phyloP scores from a whole-genome alignment of 2,329 filamentous ascomycete genomes.

The Blastomyces percursus region DNA sequence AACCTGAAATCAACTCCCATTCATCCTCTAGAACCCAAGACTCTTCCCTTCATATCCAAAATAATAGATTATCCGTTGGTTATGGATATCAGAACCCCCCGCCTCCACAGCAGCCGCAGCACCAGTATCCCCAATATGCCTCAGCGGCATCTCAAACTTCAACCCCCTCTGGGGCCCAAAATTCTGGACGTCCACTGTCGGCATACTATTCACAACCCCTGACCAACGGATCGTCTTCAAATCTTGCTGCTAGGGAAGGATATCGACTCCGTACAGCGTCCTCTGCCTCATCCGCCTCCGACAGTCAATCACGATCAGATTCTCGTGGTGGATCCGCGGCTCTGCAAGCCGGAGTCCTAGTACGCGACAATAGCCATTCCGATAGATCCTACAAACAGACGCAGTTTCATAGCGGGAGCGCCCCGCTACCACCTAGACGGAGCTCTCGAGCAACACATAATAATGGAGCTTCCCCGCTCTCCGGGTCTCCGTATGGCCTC shows the following conservation, averaged over 20 bases:
- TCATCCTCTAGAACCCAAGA: conserved; percentile 18
- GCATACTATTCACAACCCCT: conserved; percentile 37
- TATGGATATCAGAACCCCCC: conserved; percentile 27
- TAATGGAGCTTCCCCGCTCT: conserved; percentile 25
- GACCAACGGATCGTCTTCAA: conserved; percentile 31
- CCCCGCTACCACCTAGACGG: conserved; percentile 60
- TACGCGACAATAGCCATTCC: conserved; percentile 57
- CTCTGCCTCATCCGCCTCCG: conserved; percentile 47
- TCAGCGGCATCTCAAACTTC: conserved; percentile 24
- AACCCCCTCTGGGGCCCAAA: conserved; percentile 29
- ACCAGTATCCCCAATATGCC: conserved; percentile 34
- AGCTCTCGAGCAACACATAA: conserved; percentile 59
- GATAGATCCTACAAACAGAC: conserved; percentile 57
- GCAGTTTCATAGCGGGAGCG: conserved; percentile 47
- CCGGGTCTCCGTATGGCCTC: conserved; percentile 41
- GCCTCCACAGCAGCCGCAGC: conserved; percentile 16
- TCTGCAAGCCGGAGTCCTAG: conserved; percentile 50
- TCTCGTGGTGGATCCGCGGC: conserved; percentile 50
- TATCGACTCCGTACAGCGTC: conserved; percentile 50
- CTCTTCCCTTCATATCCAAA: conserved; percentile 18
- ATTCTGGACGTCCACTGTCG: conserved; percentile 36
- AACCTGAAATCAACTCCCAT: conserved; percentile 10
- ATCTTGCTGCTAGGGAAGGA: conserved; percentile 30
- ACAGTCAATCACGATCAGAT: conserved; percentile 48
- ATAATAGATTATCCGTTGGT: conserved; percentile 36